These are phyloP conservation scores for Smittium culicis DNA, from an alignment of 371 early-diverging fungal genomes.

Conservation along the genomic window DNA sequence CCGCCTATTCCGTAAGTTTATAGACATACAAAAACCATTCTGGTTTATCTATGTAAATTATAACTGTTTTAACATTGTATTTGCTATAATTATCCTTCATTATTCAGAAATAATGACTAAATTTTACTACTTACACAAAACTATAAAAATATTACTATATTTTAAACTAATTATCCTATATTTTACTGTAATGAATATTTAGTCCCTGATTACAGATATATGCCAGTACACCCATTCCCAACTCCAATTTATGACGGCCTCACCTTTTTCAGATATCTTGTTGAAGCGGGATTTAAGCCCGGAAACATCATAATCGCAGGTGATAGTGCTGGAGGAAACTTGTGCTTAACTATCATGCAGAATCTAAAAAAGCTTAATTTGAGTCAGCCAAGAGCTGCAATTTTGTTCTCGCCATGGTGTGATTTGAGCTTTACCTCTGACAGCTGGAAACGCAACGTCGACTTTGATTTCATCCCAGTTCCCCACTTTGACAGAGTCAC, in stretches of 20 bases:
- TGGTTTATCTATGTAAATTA: too few relatives aligned
- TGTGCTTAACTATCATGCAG: slow-evolving; percentile 14
- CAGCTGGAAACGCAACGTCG: slow-evolving; percentile 19
- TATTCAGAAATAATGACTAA: too few relatives aligned
- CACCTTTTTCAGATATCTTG: slow-evolving; percentile 52
- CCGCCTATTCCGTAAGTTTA: slow-evolving; percentile 12
- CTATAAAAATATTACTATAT: too few relatives aligned
- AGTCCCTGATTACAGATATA: slow-evolving; percentile 54
- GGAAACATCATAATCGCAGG: slow-evolving; percentile 53
- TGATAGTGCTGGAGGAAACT: slow-evolving; percentile 60
- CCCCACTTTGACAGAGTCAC: not conserved
- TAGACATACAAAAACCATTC: too few relatives aligned
- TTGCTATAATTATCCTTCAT: too few relatives aligned
- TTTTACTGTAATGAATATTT: slow-evolving; percentile 15
- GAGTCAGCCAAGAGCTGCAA: slow-evolving; percentile 34
- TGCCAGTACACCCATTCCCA: slow-evolving; percentile 70
- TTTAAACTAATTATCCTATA: not conserved
- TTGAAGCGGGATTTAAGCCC: slow-evolving; percentile 39
- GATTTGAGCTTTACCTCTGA: slow-evolving; percentile 24
- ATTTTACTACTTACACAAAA: too few relatives aligned
- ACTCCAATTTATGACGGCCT: slow-evolving; percentile 61
- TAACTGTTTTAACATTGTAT: too few relatives aligned
- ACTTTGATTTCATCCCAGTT: slow-evolving; percentile 3
- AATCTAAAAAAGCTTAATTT: slow-evolving; percentile 21
- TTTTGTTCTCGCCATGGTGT: slow-evolving; percentile 43